Evolutionary conservation across 306 rosid genomes (phyloP).

Genomic region (Senna siamea): DNA sequence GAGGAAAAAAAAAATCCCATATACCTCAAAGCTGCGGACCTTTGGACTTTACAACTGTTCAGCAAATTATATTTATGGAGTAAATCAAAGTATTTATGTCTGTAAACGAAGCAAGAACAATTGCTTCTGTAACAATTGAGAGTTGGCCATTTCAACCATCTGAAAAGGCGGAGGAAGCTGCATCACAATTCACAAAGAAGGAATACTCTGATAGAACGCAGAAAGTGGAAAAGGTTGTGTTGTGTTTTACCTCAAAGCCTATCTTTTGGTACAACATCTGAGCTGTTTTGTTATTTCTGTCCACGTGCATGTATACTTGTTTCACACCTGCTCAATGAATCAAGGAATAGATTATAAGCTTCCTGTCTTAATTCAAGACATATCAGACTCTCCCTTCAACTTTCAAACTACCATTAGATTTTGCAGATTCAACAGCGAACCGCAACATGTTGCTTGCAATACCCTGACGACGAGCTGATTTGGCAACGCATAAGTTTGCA

Average conservation of each 20-base stretch:
- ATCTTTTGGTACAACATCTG: constrained; percentile 56
- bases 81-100: constrained; percentile 20
- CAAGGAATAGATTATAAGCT: not conserved
- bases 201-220: not conserved
- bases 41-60: not conserved
- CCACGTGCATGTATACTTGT: constrained; percentile 67
- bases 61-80: not conserved
- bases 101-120: constrained; percentile 59
- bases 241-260: constrained; percentile 71
- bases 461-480: constrained; percentile 74
- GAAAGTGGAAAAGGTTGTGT: not conserved
- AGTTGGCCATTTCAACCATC: constrained; percentile 62
- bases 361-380: not conserved
- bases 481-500: constrained; percentile 69
- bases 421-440: constrained; percentile 65
- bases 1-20: not conserved
- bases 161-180: constrained; percentile 38
- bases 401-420: constrained; percentile 52
- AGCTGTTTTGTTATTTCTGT: constrained; percentile 56
- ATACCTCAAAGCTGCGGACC: not conserved
- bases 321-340: constrained; percentile 49
- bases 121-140: constrained; percentile 48
- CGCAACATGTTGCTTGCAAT: constrained; percentile 73
- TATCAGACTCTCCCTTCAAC: constrained; percentile 10
- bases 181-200: constrained; percentile 31